Evolutionary conservation across 2,329 filamentous ascomycete species (phyloP), one percentile per base, ranked within the genome.

Genomic region (Apiospora koreana): DNA sequence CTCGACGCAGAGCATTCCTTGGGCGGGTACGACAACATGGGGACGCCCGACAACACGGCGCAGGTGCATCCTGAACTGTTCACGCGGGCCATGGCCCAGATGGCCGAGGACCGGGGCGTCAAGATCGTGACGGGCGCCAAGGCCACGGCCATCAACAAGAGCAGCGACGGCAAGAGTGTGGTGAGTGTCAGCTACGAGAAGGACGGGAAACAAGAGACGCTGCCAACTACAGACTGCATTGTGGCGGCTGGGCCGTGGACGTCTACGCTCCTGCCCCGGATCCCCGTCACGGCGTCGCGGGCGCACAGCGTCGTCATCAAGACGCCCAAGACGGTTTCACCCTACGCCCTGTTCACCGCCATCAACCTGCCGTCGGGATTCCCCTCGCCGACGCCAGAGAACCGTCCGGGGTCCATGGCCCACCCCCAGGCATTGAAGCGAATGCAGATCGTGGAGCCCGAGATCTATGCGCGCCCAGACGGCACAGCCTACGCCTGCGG

Each of bases 21-120:
- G 80, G 81, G 54, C 48, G 75, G 73, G 1, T 80, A 80, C 70
- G 77, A 80, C 8, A 73, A 70, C n/a, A 80, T 81, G 73, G 79
- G 78, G 21, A 89, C 91, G 0, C 83, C 83, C 1, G 76, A 79
- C 7, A 88, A 91, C 68, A 94, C 93, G 1, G 92, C 93, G 0
- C 93, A 95, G 79, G 92, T 95, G 1, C 93, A 95, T 76, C 93
- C 93, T 0, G 93, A 90, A 75, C 87, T 91, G 8, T 95, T 94
- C 78, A 94, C 93, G 0, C 92, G 89, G 0, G 86, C 87, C 25
- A 93, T 94, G 86, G 91, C 90, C 3, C 83, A 86, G 68, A 82
- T 94, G 16, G 92, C 92, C 0, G 83, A 88, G 72, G 90, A 93
- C 54, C 84, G 84, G 69, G 89, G 89, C 2, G 76, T 79, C 12